Evolutionary conservation across 805 yeast species (phyloP), one percentile per base, ranked within the genome.

Genomic region (Candida caryicola): DNA sequence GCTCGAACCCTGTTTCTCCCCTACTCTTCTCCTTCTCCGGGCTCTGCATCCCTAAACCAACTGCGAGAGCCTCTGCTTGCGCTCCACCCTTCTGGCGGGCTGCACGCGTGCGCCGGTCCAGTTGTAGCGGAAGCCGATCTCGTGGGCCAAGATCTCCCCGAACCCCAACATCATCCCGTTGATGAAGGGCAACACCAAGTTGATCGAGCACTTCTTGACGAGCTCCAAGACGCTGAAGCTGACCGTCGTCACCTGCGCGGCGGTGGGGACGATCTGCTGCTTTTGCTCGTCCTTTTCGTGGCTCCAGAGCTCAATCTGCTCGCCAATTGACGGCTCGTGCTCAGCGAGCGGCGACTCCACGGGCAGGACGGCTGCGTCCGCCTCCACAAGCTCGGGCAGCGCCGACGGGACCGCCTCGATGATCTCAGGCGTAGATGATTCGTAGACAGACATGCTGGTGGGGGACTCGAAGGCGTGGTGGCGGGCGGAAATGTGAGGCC

Each of bases 131-230:
- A 86, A 85, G 4, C 96, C 95, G 29, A 91, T 64, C 54, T 91
- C 97, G 57, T 90, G 96, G 6, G 98, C 98, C 41, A 87, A 67
- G 15, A 91, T 81, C 66, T 91, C 98, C 2, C 98, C 98, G 58
- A 91, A 88, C 0, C 98, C 98, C 35, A 91, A 74, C 96, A 90
- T 90, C 62, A 91, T 69, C 6, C 98, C 98, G 53, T 91, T 91
- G 49, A 91, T 70, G 53, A 91, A 89, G 2, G 98, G 98, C 32
- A 91, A 64, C 1, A 89, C 56, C 49, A 91, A 62, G 50, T 91
- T 91, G 45, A 91, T 79, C 2, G 89, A 74, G 16, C 83, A 64
- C n/a, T 73, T 69, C 29, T 66, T 60, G 17, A 74, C 31, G 27
- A 76, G 61, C 4, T 56, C 57, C 69, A 71, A 67, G 5, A 66